These are phyloP conservation scores for Solanum hybrid DNA, from an alignment of 305 asterid species.

Conservation along the genomic window DNA sequence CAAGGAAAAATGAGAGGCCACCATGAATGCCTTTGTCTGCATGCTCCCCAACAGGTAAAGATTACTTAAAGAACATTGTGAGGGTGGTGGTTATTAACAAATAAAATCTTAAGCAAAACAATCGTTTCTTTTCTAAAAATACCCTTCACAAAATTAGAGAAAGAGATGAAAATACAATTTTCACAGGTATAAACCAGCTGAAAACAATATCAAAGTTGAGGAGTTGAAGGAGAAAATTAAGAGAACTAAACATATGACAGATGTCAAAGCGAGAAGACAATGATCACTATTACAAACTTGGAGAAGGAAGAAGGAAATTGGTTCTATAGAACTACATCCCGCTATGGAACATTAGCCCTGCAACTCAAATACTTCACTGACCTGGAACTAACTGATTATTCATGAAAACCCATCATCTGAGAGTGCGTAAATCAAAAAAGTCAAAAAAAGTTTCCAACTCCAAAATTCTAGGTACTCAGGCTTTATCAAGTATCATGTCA, in stretches of 20 bases:
- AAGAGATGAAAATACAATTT: background rate
- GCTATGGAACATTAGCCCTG: background rate
- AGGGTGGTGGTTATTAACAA: background rate
- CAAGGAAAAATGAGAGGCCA: constrained; percentile 30
- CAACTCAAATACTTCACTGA: background rate
- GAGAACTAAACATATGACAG: background rate
- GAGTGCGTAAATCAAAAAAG: background rate
- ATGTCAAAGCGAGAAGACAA: background rate
- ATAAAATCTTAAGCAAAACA: background rate
- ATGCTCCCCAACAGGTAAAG: background rate
- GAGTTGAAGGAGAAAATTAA: background rate
- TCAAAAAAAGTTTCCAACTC: background rate
- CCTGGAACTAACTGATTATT: background rate
- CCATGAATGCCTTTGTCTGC: background rate
- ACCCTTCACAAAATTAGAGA: background rate
- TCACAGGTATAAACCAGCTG: background rate
- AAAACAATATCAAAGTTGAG: background rate
- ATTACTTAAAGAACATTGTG: background rate
- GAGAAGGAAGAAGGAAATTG: background rate
- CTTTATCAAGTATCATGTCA: background rate
- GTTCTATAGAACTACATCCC: background rate
- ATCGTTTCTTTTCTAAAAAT: background rate
- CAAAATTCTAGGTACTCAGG: background rate
- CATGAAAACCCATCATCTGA: background rate
- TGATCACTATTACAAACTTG: background rate